Conservation (phyloP, 2,329 filamentous ascomycete genomes). For the Microcera coccophila region DNA sequence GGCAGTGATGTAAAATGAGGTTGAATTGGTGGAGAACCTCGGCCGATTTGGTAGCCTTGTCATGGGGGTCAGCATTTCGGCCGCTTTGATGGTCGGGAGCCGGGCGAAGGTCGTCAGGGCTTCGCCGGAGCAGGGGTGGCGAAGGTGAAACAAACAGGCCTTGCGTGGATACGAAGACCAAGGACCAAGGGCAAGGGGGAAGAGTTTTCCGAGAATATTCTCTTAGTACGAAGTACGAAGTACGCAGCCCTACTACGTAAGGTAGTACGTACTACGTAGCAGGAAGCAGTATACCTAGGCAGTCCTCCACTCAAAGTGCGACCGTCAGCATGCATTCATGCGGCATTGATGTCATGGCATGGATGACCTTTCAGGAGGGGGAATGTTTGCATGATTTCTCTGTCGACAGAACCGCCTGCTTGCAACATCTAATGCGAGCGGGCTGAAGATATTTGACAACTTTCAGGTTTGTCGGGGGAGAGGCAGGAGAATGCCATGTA, state of each 20-base stretch:
- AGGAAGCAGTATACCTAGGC: too few relatives aligned
- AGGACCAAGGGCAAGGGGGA: not conserved
- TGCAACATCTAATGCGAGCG: too few relatives aligned
- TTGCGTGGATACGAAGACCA: not conserved
- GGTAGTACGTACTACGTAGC: too few relatives aligned
- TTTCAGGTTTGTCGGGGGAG: not conserved
- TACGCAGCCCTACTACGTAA: too few relatives aligned
- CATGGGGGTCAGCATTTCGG: not conserved
- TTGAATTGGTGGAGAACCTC: not conserved
- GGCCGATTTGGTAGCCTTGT: too few relatives aligned
- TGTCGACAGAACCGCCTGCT: too few relatives aligned
- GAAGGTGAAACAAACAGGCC: conserved; percentile 5
- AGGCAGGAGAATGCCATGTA: not conserved
- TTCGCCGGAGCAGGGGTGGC: not conserved
- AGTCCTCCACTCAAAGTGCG: too few relatives aligned
- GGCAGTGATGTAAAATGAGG: not conserved
- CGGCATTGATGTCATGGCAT: too few relatives aligned
- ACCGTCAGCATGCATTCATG: too few relatives aligned
- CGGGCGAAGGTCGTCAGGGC: not conserved
- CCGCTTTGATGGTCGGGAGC: not conserved
- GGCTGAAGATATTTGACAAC: not conserved
- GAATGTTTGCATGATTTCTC: too few relatives aligned
- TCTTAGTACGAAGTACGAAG: too few relatives aligned
- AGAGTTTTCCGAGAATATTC: not conserved
- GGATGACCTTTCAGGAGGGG: too few relatives aligned